Conservation (phyloP, 495 filamentous ascomycete genomes). For the Podospora comata region DNA sequence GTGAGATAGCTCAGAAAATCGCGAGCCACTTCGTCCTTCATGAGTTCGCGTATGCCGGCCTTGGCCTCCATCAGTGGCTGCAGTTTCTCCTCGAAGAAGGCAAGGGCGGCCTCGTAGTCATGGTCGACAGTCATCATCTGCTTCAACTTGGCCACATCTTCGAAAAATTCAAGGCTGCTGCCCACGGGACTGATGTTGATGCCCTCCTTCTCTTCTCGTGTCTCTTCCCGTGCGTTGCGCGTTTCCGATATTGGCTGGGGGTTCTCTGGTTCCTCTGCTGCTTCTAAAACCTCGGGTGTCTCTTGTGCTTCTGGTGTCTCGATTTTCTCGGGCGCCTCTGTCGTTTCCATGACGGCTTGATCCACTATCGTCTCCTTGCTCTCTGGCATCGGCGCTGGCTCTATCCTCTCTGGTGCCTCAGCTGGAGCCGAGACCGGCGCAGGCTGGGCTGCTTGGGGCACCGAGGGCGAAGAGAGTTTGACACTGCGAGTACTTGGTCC, state of each 20-base stretch:
- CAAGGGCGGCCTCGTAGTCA: constrained; percentile 34
- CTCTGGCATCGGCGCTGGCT: neutral
- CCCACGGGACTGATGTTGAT: neutral
- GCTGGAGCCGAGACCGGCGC: neutral
- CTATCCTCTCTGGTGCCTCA: neutral
- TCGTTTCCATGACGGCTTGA: neutral
- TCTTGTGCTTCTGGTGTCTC: neutral
- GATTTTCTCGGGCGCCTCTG: neutral
- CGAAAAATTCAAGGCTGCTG: constrained; percentile 22
- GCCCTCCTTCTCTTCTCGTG: no score
- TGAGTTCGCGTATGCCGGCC: constrained; percentile 22
- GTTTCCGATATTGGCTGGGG: neutral
- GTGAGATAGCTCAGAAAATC: constrained; percentile 30
- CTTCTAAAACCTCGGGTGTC: neutral
- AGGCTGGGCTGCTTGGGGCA: neutral
- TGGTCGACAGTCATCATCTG: constrained; percentile 34
- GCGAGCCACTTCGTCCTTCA: constrained; percentile 20
- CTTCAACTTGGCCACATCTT: constrained; percentile 36
- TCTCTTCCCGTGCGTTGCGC: neutral
- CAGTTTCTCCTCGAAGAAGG: constrained; percentile 40
- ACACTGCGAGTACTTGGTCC: neutral
- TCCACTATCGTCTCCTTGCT: neutral
- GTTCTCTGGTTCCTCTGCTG: neutral
- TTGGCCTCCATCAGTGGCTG: constrained; percentile 29
- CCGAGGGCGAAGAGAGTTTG: neutral